Base-by-base conservation (phyloP, 2,329 filamentous ascomycete species). In the Leptoxyphium fumago region DNA sequence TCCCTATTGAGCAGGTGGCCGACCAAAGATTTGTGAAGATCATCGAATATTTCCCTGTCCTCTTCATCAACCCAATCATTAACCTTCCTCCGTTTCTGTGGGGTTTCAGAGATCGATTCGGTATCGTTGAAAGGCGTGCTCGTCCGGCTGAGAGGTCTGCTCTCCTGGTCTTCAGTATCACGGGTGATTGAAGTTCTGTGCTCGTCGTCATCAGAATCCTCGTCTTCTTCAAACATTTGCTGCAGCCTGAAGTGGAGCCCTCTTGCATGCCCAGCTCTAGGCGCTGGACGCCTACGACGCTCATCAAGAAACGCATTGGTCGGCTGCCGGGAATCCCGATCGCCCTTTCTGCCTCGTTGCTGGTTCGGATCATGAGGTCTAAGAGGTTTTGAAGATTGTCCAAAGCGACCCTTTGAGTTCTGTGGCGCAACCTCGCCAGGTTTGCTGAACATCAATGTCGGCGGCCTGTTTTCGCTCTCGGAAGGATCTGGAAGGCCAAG, bases 121-220 rank as follows among this genome's bases (percentile, higher is more conserved):
- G 71, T 65, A 45, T 72, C 73, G 7, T 26, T 26, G 46, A 71
- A 74, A 2, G 69, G 65, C 29, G 71, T 72, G 13, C 70, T 69
- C 32, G 56, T 67, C 38, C 82, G 84, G 61, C 84, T 94, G 39
- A 80, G 78, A 41, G 82, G 82, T 38, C 82, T 77, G 50, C 84
- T 94, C 47, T 91, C 88, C 29, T 79, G 78, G 51, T 91, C 88
- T 58, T 94, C 88, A 0, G 84, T 93, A 58, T 88, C 86, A 39
- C 80, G 73, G 10, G 75, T 77, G 41, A 80, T 64, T 10, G 82
- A 77, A 29, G 75, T 81, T 41, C 72, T 66, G 40, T 75, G 75
- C 50, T 95, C 69, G 44, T 72, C 88, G 50, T 94, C 88, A 0
- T 86, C 93, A 60, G 95, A 74, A 32, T 82, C 82, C 41, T 85